Evolutionary conservation across 306 rosid species (phyloP).

Genomic region (Cicer chorassanicum): DNA sequence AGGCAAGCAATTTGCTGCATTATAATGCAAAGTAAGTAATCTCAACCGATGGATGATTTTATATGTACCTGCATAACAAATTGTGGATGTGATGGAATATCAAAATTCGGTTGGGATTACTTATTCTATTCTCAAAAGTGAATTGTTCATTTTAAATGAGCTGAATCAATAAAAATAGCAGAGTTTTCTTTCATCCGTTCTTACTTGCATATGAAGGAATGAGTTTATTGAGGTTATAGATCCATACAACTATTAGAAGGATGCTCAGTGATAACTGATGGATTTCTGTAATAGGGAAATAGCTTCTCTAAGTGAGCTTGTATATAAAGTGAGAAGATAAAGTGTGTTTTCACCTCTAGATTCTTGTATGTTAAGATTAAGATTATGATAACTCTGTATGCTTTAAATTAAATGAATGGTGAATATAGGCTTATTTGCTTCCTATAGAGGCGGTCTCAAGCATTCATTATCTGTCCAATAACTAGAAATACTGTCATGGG

Average conservation of each 20-base stretch:
- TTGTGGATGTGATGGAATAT: background rate
- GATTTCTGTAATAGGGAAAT: slow-evolving; percentile 21
- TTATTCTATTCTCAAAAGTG: background rate
- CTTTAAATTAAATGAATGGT: background rate
- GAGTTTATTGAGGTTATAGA: slow-evolving; percentile 34
- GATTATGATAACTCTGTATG: background rate
- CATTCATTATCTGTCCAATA: background rate
- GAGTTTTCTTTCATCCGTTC: slow-evolving; percentile 27
- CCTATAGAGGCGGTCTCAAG: background rate
- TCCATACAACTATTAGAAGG: slow-evolving; percentile 24
- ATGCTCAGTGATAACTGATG: slow-evolving; percentile 17
- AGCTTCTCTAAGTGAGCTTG: background rate
- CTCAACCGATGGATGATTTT: background rate
- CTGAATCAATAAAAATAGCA: background rate
- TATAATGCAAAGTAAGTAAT: slow-evolving; percentile 1
- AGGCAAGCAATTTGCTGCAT: background rate
- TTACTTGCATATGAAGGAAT: slow-evolving; percentile 20
- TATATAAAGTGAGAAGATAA: background rate
- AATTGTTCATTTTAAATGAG: background rate
- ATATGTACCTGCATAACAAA: background rate
- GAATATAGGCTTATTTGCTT: background rate
- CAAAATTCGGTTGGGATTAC: background rate
- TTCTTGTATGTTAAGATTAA: background rate
- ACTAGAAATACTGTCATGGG: background rate
- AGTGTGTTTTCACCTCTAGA: background rate